phyloP scores from a whole-genome alignment of 2,329 filamentous ascomycete genomes.

The Penicillium sp. region DNA sequence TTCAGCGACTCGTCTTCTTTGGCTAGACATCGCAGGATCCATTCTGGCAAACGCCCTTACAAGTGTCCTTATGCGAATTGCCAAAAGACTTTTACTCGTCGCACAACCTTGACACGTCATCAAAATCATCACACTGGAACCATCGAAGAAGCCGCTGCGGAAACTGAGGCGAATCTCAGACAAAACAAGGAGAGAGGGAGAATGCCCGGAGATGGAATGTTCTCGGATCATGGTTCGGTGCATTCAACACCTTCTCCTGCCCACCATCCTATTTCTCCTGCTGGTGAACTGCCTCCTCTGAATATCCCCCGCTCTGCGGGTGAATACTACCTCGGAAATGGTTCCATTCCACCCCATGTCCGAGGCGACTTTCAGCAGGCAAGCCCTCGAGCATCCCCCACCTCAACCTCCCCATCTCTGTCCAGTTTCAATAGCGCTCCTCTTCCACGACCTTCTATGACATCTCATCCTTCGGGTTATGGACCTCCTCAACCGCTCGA shows the following conservation, averaged over 20 bases:
- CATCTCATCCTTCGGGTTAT: conserved; percentile 83
- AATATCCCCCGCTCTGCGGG: conserved; percentile 70
- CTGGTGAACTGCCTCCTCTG: conserved; percentile 72
- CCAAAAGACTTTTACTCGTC: conserved; percentile 96
- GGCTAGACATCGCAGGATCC: conserved; percentile 89
- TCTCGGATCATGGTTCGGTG: conserved; percentile 51
- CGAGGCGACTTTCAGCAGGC: conserved; percentile 74
- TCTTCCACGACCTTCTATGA: conserved; percentile 64
- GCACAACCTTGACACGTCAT: conserved; percentile 92
- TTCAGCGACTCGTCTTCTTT: conserved; percentile 97
- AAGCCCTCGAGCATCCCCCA: conserved; percentile 69
- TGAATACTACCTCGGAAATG: conserved; percentile 80
- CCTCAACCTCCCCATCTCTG: conserved; percentile 68
- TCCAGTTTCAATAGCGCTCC: conserved; percentile 60
- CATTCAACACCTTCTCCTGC: conserved; percentile 77
- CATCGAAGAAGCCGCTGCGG: conserved; percentile 88
- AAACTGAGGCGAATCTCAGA: conserved; percentile 84
- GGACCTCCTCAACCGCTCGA: conserved; percentile 85
- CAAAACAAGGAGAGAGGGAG: conserved; percentile 47
- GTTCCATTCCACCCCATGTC: conserved; percentile 80
- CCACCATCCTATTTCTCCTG: conserved; percentile 80
- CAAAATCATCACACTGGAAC: conserved; percentile 96
- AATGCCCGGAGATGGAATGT: conserved; percentile 45
- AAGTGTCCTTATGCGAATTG: conserved; percentile 97
- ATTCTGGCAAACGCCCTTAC: conserved; percentile 94